These are phyloP conservation scores for Hymenotorrendiella dingleyae DNA, from an alignment of 2,329 filamentous ascomycete genomes.

Conservation along the genomic window DNA sequence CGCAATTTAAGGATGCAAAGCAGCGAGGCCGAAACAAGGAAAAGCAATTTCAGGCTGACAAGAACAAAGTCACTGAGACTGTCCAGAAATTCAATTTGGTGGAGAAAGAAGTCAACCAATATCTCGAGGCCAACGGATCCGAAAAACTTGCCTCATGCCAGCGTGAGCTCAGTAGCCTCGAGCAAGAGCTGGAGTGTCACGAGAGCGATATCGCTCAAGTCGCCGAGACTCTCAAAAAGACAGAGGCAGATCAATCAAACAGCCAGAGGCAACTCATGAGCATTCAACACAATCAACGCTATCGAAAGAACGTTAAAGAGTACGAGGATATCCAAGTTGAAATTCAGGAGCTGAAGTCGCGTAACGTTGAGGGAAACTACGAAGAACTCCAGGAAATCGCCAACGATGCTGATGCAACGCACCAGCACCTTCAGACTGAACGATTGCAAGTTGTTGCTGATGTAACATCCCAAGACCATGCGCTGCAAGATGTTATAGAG, in stretches of 20 bases:
- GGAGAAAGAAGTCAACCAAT: conserved; percentile 72
- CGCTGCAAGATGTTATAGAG: conserved; percentile 63
- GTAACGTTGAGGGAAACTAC: conserved; percentile 79
- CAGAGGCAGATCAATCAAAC: conserved; percentile 71
- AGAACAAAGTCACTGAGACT: conserved; percentile 66
- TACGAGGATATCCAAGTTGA: conserved; percentile 62
- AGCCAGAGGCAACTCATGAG: conserved; percentile 79
- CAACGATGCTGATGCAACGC: conserved; percentile 57
- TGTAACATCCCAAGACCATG: conserved; percentile 79
- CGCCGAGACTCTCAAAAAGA: conserved; percentile 65
- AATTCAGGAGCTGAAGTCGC: conserved; percentile 67
- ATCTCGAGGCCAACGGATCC: conserved; percentile 69
- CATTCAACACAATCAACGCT: conserved; percentile 83
- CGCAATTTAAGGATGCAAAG: conserved; percentile 70
- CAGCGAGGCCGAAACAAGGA: conserved; percentile 67
- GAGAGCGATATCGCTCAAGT: conserved; percentile 64
- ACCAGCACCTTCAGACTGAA: conserved; percentile 65
- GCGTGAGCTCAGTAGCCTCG: conserved; percentile 61
- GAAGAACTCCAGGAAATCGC: conserved; percentile 68
- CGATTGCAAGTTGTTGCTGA: conserved; percentile 69
- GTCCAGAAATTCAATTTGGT: conserved; percentile 71
- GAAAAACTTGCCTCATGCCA: conserved; percentile 64
- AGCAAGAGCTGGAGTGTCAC: conserved; percentile 57
- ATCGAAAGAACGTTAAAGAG: conserved; percentile 66
- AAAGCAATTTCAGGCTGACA: conserved; percentile 63